phyloP scores from a whole-genome alignment of 208 protist species.

The Wallacemonas sp. region DNA sequence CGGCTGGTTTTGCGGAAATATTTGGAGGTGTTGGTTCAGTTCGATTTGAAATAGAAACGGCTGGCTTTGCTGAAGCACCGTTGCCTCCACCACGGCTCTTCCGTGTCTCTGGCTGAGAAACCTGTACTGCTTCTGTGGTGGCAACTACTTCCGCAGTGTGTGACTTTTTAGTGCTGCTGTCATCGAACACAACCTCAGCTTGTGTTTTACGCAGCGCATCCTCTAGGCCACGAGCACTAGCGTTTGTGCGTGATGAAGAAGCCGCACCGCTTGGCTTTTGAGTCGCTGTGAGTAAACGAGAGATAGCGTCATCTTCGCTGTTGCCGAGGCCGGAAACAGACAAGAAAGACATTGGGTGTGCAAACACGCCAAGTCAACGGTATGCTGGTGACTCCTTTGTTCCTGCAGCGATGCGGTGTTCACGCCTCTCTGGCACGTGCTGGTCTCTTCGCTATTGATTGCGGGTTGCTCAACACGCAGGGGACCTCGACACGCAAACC shows the following conservation, averaged over 20 bases:
- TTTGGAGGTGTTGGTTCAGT: not conserved
- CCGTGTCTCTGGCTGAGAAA: not conserved
- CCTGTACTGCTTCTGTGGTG: too few relatives aligned
- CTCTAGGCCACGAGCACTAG: slow-evolving; percentile 11
- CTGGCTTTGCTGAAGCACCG: not conserved
- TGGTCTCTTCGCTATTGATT: too few relatives aligned
- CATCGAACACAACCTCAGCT: slow-evolving; percentile 23
- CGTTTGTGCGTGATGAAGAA: slow-evolving; percentile 7
- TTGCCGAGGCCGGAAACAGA: slow-evolving; percentile 54
- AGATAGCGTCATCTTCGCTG: slow-evolving; percentile 46
- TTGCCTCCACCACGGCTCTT: not conserved
- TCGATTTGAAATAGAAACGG: slow-evolving; percentile 6
- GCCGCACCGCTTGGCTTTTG: not conserved
- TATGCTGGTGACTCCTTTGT: too few relatives aligned
- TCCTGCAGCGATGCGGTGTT: too few relatives aligned
- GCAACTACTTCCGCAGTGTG: not conserved
- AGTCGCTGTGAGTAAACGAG: slow-evolving; percentile 20
- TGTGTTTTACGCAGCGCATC: slow-evolving; percentile 43
- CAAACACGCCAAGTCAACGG: too few relatives aligned
- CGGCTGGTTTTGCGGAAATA: too few relatives aligned
- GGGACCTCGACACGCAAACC: too few relatives aligned
- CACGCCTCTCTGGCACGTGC: too few relatives aligned
- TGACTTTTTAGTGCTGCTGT: not conserved
- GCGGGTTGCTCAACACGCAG: too few relatives aligned
- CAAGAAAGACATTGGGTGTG: slow-evolving; percentile 35